A percentile compares a stretch with the other conserved stretches of the same genome.
phyloP scores from a whole-genome alignment of 78 protist species.

The Dictyostelium firmibasis region DNA sequence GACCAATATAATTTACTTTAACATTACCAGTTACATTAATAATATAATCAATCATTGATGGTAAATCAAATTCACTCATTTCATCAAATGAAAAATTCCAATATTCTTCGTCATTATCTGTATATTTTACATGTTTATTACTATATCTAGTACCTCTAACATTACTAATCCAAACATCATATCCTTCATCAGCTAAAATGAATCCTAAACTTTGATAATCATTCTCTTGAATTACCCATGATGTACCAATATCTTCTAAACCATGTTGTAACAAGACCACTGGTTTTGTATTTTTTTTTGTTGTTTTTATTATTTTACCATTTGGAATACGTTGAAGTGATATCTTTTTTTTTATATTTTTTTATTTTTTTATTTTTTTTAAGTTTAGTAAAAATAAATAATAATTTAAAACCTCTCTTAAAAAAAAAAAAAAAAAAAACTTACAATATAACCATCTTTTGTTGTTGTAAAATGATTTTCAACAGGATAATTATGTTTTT shows the following conservation, averaged over 20 bases:
- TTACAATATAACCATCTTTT: constrained; percentile 74
- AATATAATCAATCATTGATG: neutral
- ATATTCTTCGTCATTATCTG: neutral
- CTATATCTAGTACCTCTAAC: constrained; percentile 49
- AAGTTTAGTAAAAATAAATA: too few species aligned
- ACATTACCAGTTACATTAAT: neutral
- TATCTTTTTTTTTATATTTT: neutral
- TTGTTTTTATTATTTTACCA: constrained; percentile 29
- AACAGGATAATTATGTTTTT: constrained; percentile 58
- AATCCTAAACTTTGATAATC: constrained; percentile 27
- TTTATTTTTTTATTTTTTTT: too few species aligned
- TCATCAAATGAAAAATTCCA: neutral
- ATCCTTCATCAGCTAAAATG: constrained; percentile 58
- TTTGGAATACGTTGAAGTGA: constrained; percentile 70
- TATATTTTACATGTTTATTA: neutral
- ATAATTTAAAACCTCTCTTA: too few species aligned
- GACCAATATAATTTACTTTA: constrained; percentile 33
- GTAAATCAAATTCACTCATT: constrained; percentile 37
- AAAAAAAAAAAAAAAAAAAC: too few species aligned
- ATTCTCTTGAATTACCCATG: constrained; percentile 71
- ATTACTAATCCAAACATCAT: constrained; percentile 65
- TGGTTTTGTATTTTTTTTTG: constrained; percentile 12
- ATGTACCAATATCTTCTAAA: constrained; percentile 70
- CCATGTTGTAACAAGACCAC: constrained; percentile 76
- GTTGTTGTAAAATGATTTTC: constrained; percentile 59